phyloP scores from a whole-genome alignment of 352 stramenopile genomes.

The Phytophthora niederhauseri region DNA sequence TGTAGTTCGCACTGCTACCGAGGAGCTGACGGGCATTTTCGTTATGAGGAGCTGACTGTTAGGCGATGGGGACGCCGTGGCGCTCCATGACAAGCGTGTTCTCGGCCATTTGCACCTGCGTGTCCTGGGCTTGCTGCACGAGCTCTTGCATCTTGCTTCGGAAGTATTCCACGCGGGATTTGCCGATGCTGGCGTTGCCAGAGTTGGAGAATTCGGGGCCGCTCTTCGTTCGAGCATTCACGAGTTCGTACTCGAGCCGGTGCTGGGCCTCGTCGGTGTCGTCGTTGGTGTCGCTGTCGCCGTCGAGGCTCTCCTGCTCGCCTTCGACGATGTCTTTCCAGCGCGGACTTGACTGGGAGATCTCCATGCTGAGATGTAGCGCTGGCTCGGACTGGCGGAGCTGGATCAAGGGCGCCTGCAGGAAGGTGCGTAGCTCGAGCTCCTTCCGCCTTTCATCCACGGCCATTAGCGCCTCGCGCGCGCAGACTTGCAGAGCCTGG shows the following conservation, averaged over 20 bases:
- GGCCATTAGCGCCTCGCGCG: slow-evolving; percentile 38
- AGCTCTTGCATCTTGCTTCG: slow-evolving; percentile 74
- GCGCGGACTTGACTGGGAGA: slow-evolving; percentile 13
- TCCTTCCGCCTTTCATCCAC: slow-evolving; percentile 55
- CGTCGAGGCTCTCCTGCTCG: slow-evolving; percentile 30
- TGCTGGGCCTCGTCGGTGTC: slow-evolving; percentile 23
- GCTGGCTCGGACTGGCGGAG: slow-evolving; percentile 52
- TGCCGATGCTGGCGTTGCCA: slow-evolving; percentile 16
- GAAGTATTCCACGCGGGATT: slow-evolving; percentile 49
- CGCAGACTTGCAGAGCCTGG: slow-evolving; percentile 43
- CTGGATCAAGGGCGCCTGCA: slow-evolving; percentile 54
- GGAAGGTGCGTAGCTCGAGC: slow-evolving; percentile 57
- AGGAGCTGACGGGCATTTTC: not conserved
- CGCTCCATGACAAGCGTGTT: slow-evolving; percentile 60
- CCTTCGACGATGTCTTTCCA: slow-evolving; percentile 16
- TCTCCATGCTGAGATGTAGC: slow-evolving; percentile 39
- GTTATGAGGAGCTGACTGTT: slow-evolving; percentile 2
- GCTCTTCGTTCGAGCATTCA: slow-evolving; percentile 19
- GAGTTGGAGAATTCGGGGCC: slow-evolving; percentile 2
- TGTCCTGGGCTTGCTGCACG: slow-evolving; percentile 70
- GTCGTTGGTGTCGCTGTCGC: slow-evolving; percentile 31
- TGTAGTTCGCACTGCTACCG: slow-evolving; percentile 19
- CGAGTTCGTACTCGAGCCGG: slow-evolving; percentile 24
- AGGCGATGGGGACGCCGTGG: slow-evolving; percentile 45
- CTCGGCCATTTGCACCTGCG: slow-evolving; percentile 69